Conservation (phyloP, 352 stramenopile species). For the Pythium oligandrum region DNA sequence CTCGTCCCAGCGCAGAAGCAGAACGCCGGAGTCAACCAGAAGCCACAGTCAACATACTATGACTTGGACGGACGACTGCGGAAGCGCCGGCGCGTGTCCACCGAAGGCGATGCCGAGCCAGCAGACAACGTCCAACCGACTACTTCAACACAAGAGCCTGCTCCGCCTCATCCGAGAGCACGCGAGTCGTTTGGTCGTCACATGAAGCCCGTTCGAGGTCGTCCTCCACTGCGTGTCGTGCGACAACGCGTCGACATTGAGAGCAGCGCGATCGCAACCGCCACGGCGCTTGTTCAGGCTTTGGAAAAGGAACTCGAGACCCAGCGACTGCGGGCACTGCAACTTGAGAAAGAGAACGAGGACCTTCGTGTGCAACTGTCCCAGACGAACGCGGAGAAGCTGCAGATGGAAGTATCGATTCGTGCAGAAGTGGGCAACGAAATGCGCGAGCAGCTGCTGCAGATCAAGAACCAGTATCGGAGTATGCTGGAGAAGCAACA, state of each 20-base stretch:
- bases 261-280: conserved; percentile 1
- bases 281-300: conserved; percentile 6
- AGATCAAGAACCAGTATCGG: conserved; percentile 55
- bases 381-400: conserved; percentile 38
- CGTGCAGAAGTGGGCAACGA: conserved; percentile 63
- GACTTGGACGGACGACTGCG: conserved; percentile 23
- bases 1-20: conserved; percentile 64
- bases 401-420: conserved; percentile 58
- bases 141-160: no score
- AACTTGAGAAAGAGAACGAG: conserved; percentile 61
- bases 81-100: conserved; percentile 15
- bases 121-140: background rate
- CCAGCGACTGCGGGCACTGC: conserved; percentile 10
- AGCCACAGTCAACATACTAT: conserved; percentile 27
- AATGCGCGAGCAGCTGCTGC: conserved; percentile 62
- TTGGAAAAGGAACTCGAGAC: conserved; percentile 19
- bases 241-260: background rate
- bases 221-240: conserved; percentile 9
- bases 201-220: conserved; percentile 14
- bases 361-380: conserved; percentile 47
- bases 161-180: background rate
- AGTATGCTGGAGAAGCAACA: conserved; percentile 31
- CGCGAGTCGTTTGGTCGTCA: conserved; percentile 18
- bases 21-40: conserved; percentile 27
- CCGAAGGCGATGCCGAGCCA: conserved; percentile 6